Base-by-base conservation (phyloP, 352 stramenopile genomes). In the Pseudoperonospora humuli region DNA sequence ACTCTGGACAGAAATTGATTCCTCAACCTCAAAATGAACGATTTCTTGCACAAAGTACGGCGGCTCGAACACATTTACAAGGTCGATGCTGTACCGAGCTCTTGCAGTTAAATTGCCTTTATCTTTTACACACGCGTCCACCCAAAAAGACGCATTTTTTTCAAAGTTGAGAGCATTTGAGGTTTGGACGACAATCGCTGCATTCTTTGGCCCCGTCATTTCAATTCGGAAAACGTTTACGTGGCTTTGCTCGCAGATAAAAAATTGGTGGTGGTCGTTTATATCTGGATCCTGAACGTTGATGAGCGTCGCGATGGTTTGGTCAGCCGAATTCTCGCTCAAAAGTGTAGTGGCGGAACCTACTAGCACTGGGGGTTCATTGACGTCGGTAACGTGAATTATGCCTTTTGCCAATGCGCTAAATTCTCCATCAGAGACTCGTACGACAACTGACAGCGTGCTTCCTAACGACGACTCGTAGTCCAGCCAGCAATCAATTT, bases 1-100 rank as follows among this genome's bases (percentile, higher is more conserved):
- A 6, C 21, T 46, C 5, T 7, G 39, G 45, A 36, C 34, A 2
- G 7, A 25, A 35, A 64, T 23, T 3, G 70, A 56, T 42, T 84
- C 71, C 1, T 39, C 29, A 7, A 69, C 41, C 3, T 26, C 20
- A 18, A 79, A 59, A 5, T 46, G 39, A n/a, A 76, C 26, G 1
- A 44, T 17, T 6, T 59, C 37, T 6, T 53, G 40, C 0, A 40
- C 60, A 26, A 84, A 79, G 3, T 53, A 68, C 9, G 68, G 60
- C 0, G 68, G 57, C 31, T 84, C 71, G 15, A 65, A 71, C n/a
- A 84, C 68, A 28, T 84, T 79, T 1, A 52, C 7, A 14, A 84
- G 46, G 15, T 41, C 45, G 1, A 79, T 25, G 2, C 10, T 36
- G 8, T 77, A 43, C 26, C 69, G 54, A 0, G 46, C 31, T 18